Conservation (phyloP, 306 rosid genomes). For the Gillenia trifoliata region DNA sequence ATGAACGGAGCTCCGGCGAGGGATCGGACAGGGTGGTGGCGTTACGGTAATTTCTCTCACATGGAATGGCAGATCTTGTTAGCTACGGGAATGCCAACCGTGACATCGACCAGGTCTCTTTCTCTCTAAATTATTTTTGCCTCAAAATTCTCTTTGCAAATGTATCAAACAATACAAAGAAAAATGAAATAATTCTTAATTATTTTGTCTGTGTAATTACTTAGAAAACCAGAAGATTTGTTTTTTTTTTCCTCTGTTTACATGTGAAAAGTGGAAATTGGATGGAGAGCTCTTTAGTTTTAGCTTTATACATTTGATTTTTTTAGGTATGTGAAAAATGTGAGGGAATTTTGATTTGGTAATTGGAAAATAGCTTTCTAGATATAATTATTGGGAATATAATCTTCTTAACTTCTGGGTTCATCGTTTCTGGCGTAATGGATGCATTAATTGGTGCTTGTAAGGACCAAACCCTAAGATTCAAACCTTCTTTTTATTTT, state of each 20-base stretch:
- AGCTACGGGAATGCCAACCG: conserved; percentile 92
- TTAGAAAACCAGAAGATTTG: not conserved
- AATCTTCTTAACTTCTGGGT: not conserved
- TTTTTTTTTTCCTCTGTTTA: not conserved
- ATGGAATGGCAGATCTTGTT: conserved; percentile 99
- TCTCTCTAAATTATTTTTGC: not conserved
- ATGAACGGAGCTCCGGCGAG: conserved; percentile 83
- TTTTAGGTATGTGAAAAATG: not conserved
- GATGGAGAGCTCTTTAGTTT: not conserved
- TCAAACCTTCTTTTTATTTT: not conserved
- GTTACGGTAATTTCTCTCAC: conserved; percentile 60
- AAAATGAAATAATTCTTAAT: not conserved
- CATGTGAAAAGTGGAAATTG: not conserved
- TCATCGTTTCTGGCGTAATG: not conserved
- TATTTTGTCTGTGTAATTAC: not conserved
- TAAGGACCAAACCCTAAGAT: not conserved
- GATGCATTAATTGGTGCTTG: not conserved
- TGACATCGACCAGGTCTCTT: conserved; percentile 67
- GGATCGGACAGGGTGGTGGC: conserved; percentile 94
- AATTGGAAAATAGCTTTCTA: not conserved
- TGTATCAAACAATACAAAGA: not conserved
- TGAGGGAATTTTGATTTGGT: not conserved
- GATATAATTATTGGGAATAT: not conserved
- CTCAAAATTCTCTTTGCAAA: not conserved
- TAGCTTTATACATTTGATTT: not conserved